phyloP scores from a whole-genome alignment of 257 asterid species.

The Rubia yunnanensis region DNA sequence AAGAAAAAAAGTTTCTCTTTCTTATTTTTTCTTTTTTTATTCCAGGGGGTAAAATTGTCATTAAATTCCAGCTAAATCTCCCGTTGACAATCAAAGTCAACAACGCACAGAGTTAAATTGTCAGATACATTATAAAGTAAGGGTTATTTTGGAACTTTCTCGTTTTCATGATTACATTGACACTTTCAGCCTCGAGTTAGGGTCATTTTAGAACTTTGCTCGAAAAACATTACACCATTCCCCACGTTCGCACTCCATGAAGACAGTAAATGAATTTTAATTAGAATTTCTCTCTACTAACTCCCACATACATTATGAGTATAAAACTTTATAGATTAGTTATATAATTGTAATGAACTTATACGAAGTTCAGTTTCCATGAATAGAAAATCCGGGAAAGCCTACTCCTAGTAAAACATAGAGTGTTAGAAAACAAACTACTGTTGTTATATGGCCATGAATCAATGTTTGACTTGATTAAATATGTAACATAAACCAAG shows the following conservation, averaged over 20 bases:
- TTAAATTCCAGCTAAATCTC: too few relatives aligned
- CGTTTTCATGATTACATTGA: too few relatives aligned
- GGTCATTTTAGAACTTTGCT: too few relatives aligned
- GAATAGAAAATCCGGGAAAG: background rate
- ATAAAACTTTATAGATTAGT: background rate
- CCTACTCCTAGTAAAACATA: background rate
- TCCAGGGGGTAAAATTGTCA: too few relatives aligned
- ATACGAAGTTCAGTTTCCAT: background rate
- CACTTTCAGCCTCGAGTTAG: too few relatives aligned
- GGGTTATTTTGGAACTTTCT: too few relatives aligned
- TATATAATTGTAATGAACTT: background rate
- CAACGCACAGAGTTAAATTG: too few relatives aligned
- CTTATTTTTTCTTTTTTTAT: too few relatives aligned
- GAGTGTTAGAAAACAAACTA: background rate
- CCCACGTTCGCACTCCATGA: background rate
- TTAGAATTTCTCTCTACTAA: background rate
- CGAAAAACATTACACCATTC: background rate
- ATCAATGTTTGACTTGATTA: background rate
- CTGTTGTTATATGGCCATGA: background rate
- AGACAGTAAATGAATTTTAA: background rate
- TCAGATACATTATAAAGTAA: too few relatives aligned
- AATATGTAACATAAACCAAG: too few relatives aligned
- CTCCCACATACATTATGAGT: background rate
- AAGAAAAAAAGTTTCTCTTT: too few relatives aligned
- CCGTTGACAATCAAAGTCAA: too few relatives aligned